Conservation (phyloP, 2,329 filamentous ascomycete species). For the Alternaria metachromatica region DNA sequence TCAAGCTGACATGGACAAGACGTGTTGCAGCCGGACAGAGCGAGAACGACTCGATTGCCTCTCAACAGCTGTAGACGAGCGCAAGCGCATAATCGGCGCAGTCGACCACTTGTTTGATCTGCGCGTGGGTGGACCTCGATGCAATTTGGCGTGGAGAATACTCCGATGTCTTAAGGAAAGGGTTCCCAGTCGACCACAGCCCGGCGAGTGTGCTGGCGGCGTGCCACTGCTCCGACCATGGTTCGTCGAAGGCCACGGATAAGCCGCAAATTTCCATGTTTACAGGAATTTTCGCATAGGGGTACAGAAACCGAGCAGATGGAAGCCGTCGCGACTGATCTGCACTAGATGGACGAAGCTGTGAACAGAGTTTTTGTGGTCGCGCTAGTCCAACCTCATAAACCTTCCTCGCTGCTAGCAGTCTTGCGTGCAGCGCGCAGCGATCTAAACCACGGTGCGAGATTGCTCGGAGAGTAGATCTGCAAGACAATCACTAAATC, state of each 20-base stretch:
- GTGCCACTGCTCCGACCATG: neutral
- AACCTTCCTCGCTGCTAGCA: conserved; percentile 1
- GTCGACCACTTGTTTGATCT: conserved; percentile 23
- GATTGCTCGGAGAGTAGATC: conserved; percentile 1
- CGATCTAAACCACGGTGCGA: conserved; percentile 3
- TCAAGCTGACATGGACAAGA: neutral
- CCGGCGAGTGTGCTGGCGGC: neutral
- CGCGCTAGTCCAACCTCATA: neutral
- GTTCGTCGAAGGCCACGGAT: neutral
- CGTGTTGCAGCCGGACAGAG: neutral
- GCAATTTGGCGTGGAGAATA: conserved; percentile 8
- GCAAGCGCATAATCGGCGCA: conserved; percentile 4
- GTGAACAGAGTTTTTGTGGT: neutral
- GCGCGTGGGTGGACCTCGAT: conserved; percentile 22
- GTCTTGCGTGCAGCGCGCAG: conserved; percentile 1
- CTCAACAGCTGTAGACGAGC: conserved; percentile 5
- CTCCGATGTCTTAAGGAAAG: conserved; percentile 10
- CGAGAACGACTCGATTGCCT: conserved; percentile 9
- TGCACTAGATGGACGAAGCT: neutral
- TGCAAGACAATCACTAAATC: conserved; percentile 1
- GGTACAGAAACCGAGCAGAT: neutral
- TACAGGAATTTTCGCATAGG: neutral
- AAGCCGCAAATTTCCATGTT: neutral
- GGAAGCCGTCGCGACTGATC: neutral
- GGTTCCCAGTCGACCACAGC: conserved; percentile 7